Evolutionary conservation across 2,329 filamentous ascomycete genomes (phyloP), one percentile per base, ranked within the genome.

Genomic region (Lasiodiplodia sp.): DNA sequence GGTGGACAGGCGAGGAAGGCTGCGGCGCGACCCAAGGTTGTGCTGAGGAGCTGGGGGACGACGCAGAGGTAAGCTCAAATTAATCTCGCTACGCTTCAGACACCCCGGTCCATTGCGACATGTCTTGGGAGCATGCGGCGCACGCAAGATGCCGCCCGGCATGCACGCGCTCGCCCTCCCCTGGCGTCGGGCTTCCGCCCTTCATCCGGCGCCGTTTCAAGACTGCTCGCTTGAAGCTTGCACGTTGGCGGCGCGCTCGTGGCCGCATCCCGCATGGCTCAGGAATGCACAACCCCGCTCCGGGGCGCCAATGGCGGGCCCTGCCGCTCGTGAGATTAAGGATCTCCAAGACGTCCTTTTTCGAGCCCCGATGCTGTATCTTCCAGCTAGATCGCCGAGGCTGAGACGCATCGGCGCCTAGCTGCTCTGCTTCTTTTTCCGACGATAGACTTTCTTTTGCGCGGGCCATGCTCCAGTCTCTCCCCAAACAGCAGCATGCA

Each of bases 61-160:
- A 53, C 57, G n/a, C 49, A 68, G 21, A 68, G 67, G 67, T 68
- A 60, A 68, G 67, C 67, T 56, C 60, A 38, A 51, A 34, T 25
- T 52, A 68, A 68, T 65, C 49, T 68, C 67, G 67, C 67, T 68
- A 68, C 66, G 66, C 57, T 40, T 62, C 66, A 67, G 47, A 51
- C 38, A 68, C 63, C 51, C 66, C 57, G 55, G 56, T 23, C 23
- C 51, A 49, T 62, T 56, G 66, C 66, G 57, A 68, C 66, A 68
- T 68, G 56, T 68, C 66, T 60, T 67, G 65, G 55, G 56, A 47
- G 65, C 65, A 67, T 67, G 65, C 65, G 65, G 65, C 55, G 55
- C 55, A 67, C 55, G 55, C 65, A 60, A 67, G 44, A 56, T 58
- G 65, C 53, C 65, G 65, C 40, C 65, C 44, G 51, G 60, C 60